Evolutionary conservation across 1,284 basidiomycete species (phyloP), one percentile per base, ranked within the genome.

Genomic region (Boletellus sp.): DNA sequence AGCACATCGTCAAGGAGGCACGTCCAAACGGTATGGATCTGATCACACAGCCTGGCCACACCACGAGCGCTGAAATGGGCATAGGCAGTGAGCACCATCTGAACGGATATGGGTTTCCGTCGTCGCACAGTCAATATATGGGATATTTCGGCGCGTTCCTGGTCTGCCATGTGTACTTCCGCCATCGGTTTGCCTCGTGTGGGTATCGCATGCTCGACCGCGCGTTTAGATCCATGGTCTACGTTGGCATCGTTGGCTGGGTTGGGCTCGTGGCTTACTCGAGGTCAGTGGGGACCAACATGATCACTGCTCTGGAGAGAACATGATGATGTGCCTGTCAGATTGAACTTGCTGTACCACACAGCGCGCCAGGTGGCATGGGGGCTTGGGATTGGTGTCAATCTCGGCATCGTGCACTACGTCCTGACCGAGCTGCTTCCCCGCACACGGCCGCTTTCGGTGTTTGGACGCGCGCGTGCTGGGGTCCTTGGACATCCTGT

Each of bases 61-160:
- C 30, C 6, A 37, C 44, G 16, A 47, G n/a, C 21, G 37, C 51
- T 50, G 26, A 57, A 44, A 26, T 30, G 22, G 18, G 24, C 46
- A 13, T 10, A 67, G 66, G 46, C 10, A 50, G 56, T 24, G n/a
- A 45, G 18, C 11, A 66, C 22, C 58, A 60, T 19, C 47, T 69
- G 12, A 79, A 78, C 50, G 91, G 91, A 8, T 93, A 91, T 62
- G 91, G 90, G 12, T 93, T 93, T 64, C 91, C 91, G 1, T 92
- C 90, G 0, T 91, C 89, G 12, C 91, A 93, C 63, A 89, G 88
- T 63, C 91, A 93, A 68, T 93, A 88, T 67, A 89, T 93, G 85
- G 91, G 85, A 5, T 93, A 90, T 70, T 93, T 93, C 61, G 76
- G 83, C 3, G 76, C 86, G 0, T 93, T 93, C 67, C 72, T 93